Evolutionary conservation across 768 basidiomycete genomes (phyloP), one percentile per base, ranked within the genome.

Genomic region (Leccinum incarnatum): DNA sequence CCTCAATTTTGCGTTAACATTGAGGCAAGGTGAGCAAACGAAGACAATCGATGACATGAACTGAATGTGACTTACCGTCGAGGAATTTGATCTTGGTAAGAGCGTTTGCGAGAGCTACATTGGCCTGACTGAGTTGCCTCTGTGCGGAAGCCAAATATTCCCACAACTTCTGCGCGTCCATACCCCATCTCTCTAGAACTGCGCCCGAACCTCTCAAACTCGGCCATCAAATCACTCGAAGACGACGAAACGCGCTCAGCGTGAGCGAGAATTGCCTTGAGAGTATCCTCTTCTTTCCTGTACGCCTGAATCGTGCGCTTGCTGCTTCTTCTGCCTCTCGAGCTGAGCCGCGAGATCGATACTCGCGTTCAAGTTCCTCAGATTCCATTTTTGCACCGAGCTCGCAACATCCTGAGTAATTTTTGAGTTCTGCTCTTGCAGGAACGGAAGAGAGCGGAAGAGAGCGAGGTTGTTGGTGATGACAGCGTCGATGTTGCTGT

Each of bases 371-470:
- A 21, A 21, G 21, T 21, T 96, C 93, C 65, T 91, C 89, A 8
- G 78, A 78, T 74, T 98, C 97, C 81, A 98, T 83, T 77, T 90
- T 88, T 37, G 80, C 75, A 5, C 90, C 93, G 40, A 98, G 79
- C 56, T 91, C 89, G 17, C 95, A 12, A 89, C 87, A 96, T 86
- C 72, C 83, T 86, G 50, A 98, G 78, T 19, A 98, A 76, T 27
- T 65, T 89, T 90, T 92, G 88, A 11, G 70, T 98, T 98, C 75
- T 96, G 95, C 45, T 87, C 83, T 68, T 98, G 95, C n/a, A 99
- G 76, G 12, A 82, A 78, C 12, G 83, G 80, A 55, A 98, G 82
- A 0, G 87, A 89, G 48, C 81, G 81, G 85, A 94, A 98, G 32
- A 91, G 81, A 23, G 98, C 90, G 19, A 98, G 83, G 66, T 94